Base-by-base conservation (phyloP, 1,284 basidiomycete genomes). In the Pyrrhoderma noxium region DNA sequence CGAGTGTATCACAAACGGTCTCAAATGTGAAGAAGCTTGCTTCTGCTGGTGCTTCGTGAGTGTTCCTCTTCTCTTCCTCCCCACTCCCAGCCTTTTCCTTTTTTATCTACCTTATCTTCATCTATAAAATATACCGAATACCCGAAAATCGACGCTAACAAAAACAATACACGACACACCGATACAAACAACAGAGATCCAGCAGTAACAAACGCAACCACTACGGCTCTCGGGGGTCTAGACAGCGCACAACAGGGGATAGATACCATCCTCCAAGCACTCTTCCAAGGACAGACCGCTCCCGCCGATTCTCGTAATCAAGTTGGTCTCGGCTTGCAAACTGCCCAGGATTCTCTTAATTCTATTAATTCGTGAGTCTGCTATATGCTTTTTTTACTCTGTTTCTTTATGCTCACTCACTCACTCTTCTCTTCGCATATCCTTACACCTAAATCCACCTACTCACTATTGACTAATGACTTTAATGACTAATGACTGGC, bases 221-320 rank as follows among this genome's bases (percentile, higher is more conserved):
- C 59, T 38, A 49, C 62, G 5, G 67, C 65, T 8, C 56, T 61
- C 45, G 48, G 52, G 34, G 65, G 62, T 8, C 54, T 73, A 34
- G 49, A 57, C 41, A 59, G 60, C 35, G 67, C 69, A 13, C 56
- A 66, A 40, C 56, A 44, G 42, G 69, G 65, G 8, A 65, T 70
- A 21, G 60, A 56, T 38, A 61, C 62, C 7, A 71, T 71, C 49
- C 67, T 64, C 8, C 54, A 59, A 45, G 62, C 70, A 4, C 60
- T 72, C 21, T 8, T 67, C 18, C 59, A 61, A 0, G 68, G 67
- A 3, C 61, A 65, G 54, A 52, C 58, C 3, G 64, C 67, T 2
- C 67, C 70, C 14, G 65, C 69, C 14, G 61, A 52, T 21, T 65
- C 66, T 31, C 58, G 67, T 25, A 59, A 64, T 56, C 64, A 68